Conservation (phyloP, 2,329 filamentous ascomycete species). For the Curvularia verruculosa region DNA sequence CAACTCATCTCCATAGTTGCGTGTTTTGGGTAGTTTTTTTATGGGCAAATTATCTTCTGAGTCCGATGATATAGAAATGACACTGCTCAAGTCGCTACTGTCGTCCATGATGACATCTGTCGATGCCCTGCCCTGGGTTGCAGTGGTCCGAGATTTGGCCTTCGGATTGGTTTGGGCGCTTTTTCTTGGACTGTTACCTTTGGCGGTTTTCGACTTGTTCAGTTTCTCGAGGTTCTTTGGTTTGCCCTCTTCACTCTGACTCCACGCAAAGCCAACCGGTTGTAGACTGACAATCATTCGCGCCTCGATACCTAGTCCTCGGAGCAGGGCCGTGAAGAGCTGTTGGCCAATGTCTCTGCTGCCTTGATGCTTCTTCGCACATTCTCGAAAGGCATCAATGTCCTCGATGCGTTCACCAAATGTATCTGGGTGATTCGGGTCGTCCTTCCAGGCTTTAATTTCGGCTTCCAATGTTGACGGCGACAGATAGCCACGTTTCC, state of each 20-base stretch:
- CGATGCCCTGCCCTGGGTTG: slow-evolving; percentile 9
- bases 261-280: slow-evolving; percentile 88
- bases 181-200: not conserved
- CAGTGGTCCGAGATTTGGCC: slow-evolving; percentile 7
- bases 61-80: slow-evolving; percentile 53
- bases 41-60: slow-evolving; percentile 60
- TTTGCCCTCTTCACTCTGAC: slow-evolving; percentile 79
- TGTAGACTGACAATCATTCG: slow-evolving; percentile 86
- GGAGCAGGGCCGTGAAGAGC: slow-evolving; percentile 83
- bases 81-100: slow-evolving; percentile 50
- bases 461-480: slow-evolving; percentile 76
- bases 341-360: slow-evolving; percentile 89
- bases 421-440: slow-evolving; percentile 63
- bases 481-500: slow-evolving; percentile 89
- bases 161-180: slow-evolving; percentile 9
- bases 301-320: slow-evolving; percentile 80
- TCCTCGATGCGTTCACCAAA: slow-evolving; percentile 79
- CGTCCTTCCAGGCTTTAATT: slow-evolving; percentile 70
- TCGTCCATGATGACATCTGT: slow-evolving; percentile 49
- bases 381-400: slow-evolving; percentile 70
- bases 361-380: slow-evolving; percentile 73
- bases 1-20: slow-evolving; percentile 73
- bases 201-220: slow-evolving; percentile 13
- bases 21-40: slow-evolving; percentile 52
- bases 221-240: slow-evolving; percentile 47